Percentiles rank a stretch among this genome's conserved stretches.
Conservation (phyloP, 108 stramenopile species). For the Cyclostephanos tholiformis region DNA sequence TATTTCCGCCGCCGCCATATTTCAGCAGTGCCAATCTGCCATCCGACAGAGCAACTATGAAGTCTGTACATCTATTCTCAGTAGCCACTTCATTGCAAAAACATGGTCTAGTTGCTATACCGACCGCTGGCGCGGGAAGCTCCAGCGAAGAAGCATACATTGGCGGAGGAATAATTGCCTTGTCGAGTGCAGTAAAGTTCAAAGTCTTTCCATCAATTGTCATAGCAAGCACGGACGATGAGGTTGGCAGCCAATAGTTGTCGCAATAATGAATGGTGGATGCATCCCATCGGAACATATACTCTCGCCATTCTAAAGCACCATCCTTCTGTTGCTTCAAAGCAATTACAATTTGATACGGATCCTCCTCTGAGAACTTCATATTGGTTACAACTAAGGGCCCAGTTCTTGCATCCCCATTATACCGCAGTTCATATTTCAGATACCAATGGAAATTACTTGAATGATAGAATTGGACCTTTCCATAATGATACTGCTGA, state of each 20-base stretch:
- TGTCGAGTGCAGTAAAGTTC: conserved; percentile 75
- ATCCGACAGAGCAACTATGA: conserved; percentile 47
- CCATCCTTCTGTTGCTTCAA: conserved; percentile 21
- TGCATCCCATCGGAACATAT: conserved; percentile 76
- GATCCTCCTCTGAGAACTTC: conserved; percentile 65
- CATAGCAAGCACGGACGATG: conserved; percentile 63
- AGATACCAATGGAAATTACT: conserved; percentile 93
- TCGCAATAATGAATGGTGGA: conserved; percentile 53
- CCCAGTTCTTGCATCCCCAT: conserved; percentile 8
- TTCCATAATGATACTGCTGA: conserved; percentile 40
- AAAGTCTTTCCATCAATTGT: conserved; percentile 72
- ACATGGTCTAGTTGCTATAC: conserved; percentile 43
- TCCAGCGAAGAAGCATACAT: conserved; percentile 67
- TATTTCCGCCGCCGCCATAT: background rate
- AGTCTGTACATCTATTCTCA: conserved; percentile 19
- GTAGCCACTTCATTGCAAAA: conserved; percentile 27
- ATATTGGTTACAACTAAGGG: conserved; percentile 33
- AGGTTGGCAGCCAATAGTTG: conserved; percentile 16
- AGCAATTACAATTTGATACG: conserved; percentile 49
- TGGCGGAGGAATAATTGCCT: conserved; percentile 85
- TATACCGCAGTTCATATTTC: conserved; percentile 74
- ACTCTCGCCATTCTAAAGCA: conserved; percentile 58
- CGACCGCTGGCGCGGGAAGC: conserved; percentile 58
- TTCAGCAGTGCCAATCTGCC: conserved; percentile 52
- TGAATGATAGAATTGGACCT: conserved; percentile 85